Evolutionary conservation across 2,329 filamentous ascomycete genomes (phyloP).

Genomic region (Gaeumannomyces tritici): DNA sequence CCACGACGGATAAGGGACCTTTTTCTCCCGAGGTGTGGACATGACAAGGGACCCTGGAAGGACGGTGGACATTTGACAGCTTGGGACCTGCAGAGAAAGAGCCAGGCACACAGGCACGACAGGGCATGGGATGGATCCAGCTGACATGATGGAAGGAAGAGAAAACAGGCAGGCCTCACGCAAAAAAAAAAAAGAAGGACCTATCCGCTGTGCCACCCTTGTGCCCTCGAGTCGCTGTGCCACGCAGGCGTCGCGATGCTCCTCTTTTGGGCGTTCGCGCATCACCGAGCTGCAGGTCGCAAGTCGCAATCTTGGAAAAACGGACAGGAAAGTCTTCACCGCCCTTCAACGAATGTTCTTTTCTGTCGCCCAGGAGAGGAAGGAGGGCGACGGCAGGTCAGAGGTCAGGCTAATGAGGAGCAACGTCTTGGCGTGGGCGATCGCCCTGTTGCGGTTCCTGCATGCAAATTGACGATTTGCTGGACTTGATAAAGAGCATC

Average conservation of each 20-base stretch:
- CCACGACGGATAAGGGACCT: background rate
- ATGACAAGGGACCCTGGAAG: background rate
- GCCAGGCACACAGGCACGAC: too few relatives aligned
- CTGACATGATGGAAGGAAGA: background rate
- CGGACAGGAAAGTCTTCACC: too few relatives aligned
- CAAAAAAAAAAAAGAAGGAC: background rate
- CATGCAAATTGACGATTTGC: background rate
- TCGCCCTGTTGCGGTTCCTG: background rate
- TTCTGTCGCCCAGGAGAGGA: too few relatives aligned
- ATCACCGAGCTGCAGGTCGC: too few relatives aligned
- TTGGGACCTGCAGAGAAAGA: background rate
- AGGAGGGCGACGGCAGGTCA: background rate
- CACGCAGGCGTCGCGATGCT: too few relatives aligned
- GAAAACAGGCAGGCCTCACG: background rate
- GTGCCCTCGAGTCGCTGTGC: too few relatives aligned
- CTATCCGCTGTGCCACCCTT: too few relatives aligned
- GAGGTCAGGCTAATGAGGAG: background rate
- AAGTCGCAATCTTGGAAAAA: too few relatives aligned
- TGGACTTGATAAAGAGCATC: too few relatives aligned
- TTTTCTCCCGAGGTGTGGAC: background rate
- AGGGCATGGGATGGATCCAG: background rate
- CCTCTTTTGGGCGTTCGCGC: too few relatives aligned
- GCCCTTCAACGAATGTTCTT: too few relatives aligned
- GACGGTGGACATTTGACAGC: background rate
- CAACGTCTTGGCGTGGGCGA: background rate